Evolutionary conservation across 2,329 filamentous ascomycete genomes (phyloP), one percentile per base, ranked within the genome.

Genomic region (Neopestalotiopsis clavispora): DNA sequence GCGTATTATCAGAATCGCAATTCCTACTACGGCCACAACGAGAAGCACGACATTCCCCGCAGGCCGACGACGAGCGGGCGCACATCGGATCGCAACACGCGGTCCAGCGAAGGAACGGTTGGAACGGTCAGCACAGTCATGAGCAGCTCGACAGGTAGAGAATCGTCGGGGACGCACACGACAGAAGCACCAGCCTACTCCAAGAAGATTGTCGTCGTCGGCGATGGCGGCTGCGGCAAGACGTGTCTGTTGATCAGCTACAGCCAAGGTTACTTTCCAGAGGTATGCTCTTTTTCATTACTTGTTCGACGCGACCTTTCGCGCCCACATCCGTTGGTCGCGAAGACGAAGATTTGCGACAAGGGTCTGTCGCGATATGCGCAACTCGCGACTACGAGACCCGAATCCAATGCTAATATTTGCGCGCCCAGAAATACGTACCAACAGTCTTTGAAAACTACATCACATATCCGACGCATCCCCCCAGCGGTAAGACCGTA

Each of bases 391-490:
- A 59, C 13, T 59, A 30, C 57, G 23, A 59, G n/a, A 59, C 57
- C 38, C 10, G 13, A 34, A 5, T 6, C 40, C 5, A 7, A 42
- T 62, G 59, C 59, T 20, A 17, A 40, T 30, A 23, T 13, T 28
- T 23, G n/a, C 20, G 61, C 17, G 4, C 14, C 12, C 77, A 99
- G 96, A 98, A 98, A 98, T 99, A 99, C 77, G 96, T 99, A 56
- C 96, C 96, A 4, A 99, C 96, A 2, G 96, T 99, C 66, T 99
- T 99, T 81, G 96, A 99, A 80, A 99, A 99, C 86, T 99, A 99
- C 89, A 98, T 99, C 84, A 98, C 96, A 67, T 95, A 97, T 81
- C 97, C 95, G 68, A 92, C 91, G 70, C 96, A 99, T 83, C 90
- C 91, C 72, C 89, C 91, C 59, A 93, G 92, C 13, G 95, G 95